Evolutionary conservation across 2,329 filamentous ascomycete species (phyloP), one percentile per base, ranked within the genome.

Genomic region (Dendryphion nanum): DNA sequence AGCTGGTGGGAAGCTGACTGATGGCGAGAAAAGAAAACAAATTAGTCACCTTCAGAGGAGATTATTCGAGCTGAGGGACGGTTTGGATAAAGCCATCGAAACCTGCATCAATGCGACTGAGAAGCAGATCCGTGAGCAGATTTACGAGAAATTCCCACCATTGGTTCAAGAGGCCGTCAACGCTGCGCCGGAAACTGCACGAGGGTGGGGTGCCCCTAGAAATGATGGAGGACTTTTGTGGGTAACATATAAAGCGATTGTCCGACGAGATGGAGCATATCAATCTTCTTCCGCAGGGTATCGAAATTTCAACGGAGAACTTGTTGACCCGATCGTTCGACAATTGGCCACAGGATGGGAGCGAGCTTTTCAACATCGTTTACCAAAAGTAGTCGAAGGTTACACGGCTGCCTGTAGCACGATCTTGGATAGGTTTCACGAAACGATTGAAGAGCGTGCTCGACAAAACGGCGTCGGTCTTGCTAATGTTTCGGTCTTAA

Each of bases 231-330:
- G 77, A 2, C 55, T 77, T 10, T 48, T 55, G 21, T 82, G 66
- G 62, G 18, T 60, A 2, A 81, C 79, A 0, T 83, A 82, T 48
- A 77, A 74, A 55, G 80, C 79, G 7, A 69, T 75, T 2, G 74
- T 74, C 35, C 65, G 74, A 28, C 68, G 77, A 30, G 49, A 71
- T 37, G 79, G 76, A 4, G 66, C 68, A 3, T 79, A 62, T 47
- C 49, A 58, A 2, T 70, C 69, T 35, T 26, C 41, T 4, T 35
- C 38, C 12, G 51, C 59, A 20, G 70, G 71, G 18, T 41, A 48
- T 6, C 65, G 64, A 35, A 65, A 72, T 42, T 70, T 71, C 51
- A 71, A 71, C 40, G 45, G 48, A 1, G 59, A 72, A 41, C 52
- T 70, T 42, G 57, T 57, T 1, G 58, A 63, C 17, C 68, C 67